Evolutionary conservation across 2,329 filamentous ascomycete genomes (phyloP), one percentile per base, ranked within the genome.

Genomic region (Pseudocercospora fijiensis): DNA sequence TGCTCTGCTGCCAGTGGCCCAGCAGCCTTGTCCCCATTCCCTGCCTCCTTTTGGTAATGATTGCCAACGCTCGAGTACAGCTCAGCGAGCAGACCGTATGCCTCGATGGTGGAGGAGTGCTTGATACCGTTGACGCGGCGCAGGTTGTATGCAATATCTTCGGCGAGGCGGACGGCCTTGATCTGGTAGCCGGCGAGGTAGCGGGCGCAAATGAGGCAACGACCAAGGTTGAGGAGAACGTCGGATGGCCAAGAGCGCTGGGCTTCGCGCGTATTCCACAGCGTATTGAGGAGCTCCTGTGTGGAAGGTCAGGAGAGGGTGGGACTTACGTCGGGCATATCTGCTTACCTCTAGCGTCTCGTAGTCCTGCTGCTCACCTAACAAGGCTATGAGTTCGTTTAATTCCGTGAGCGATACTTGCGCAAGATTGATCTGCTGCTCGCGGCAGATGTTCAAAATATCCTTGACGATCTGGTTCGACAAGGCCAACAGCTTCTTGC

Each of bases 111-210:
- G 27, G 80, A 75, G 0, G 77, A 76, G 51, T 83, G 78, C 8
- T 78, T 77, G 28, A 78, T 78, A 3, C 83, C 83, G 72, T 82
- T 82, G 5, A 82, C 82, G 22, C 83, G 81, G 10, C 81, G 80
- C 65, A 84, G 77, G 70, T 85, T 85, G 76, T 85, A 85, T 43
- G 80, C 81, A 62, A 85, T 84, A 70, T 83, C 81, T 69, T 83
- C 83, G 72, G 79, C 81, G 1, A 85, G 79, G 57, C 77, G 76
- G 47, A 80, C 77, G 10, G 80, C 77, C 2, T 76, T 75, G 65
- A 79, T 74, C 51, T 79, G 77, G 52, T 80, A 75, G 45, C 79
- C 79, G 30, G 80, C 78, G 47, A 81, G 79, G 75, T 83, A 84
- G 56, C 82, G 81, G 1, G 81, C 81, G 70, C 81, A 80, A 57